Evolutionary conservation across 306 rosid species (phyloP).

Genomic region (Arachis stenosperma): DNA sequence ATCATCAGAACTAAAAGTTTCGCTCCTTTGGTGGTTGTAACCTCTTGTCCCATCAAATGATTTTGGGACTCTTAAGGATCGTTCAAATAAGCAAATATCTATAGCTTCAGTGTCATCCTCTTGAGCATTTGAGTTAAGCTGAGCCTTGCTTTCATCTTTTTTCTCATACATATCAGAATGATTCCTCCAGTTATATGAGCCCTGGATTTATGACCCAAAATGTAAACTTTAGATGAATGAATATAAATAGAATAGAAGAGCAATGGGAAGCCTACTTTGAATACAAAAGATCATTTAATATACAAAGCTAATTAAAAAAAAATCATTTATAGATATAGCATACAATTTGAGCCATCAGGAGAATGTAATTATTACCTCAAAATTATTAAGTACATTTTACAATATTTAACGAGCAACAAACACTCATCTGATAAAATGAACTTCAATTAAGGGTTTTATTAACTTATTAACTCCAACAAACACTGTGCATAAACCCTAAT

Average conservation of each 20-base stretch:
- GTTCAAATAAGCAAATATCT: slow-evolving; percentile 35
- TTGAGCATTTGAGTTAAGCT: slow-evolving; percentile 44
- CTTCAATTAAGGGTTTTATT: not conserved
- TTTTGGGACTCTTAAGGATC: slow-evolving; percentile 6
- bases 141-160: slow-evolving; percentile 74
- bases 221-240: slow-evolving; percentile 24
- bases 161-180: slow-evolving; percentile 84
- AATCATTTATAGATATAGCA: not conserved
- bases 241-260: not conserved
- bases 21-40: slow-evolving; percentile 36
- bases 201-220: slow-evolving; percentile 57
- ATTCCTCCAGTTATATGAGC: slow-evolving; percentile 80
- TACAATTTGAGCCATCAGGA: not conserved
- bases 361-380: slow-evolving; percentile 23
- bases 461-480: not conserved
- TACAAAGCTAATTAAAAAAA: not conserved
- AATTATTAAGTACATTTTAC: slow-evolving; percentile 21
- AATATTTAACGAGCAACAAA: slow-evolving; percentile 14
- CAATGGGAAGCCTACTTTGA: slow-evolving; percentile 26
- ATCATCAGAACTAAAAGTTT: slow-evolving; percentile 43
- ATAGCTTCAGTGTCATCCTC: slow-evolving; percentile 45
- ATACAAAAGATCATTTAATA: slow-evolving; percentile 27
- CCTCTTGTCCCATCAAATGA: slow-evolving; percentile 43
- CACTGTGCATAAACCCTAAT: too few relatives aligned
- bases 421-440: slow-evolving; percentile 25